Evolutionary conservation across 306 rosid genomes (phyloP).

Genomic region (Lotus japonicus): DNA sequence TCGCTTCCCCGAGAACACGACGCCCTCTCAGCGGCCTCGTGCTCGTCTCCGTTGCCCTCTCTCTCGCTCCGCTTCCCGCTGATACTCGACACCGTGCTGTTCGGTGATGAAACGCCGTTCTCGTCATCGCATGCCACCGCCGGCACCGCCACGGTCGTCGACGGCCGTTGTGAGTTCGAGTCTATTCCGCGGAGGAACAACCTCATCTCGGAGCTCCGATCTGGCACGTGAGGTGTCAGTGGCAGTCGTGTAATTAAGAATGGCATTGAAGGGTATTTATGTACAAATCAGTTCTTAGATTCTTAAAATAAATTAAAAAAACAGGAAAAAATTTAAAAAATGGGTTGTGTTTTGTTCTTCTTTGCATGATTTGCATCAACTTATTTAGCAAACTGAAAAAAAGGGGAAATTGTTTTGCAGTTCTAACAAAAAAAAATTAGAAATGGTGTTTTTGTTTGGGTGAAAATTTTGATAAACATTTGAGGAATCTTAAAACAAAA

Average conservation of each 20-base stretch:
- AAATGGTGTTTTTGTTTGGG: neutral
- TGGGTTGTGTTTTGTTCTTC: neutral
- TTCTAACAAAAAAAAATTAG: neutral
- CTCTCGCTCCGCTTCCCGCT: conserved; percentile 84
- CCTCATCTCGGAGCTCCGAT: conserved; percentile 46
- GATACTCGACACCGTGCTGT: conserved; percentile 77
- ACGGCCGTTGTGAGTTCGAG: conserved; percentile 46
- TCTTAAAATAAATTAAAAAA: neutral
- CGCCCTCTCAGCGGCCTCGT: conserved; percentile 49
- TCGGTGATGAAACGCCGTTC: conserved; percentile 75
- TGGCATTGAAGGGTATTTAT: neutral
- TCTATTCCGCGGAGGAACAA: conserved; percentile 52
- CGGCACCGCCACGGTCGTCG: conserved; percentile 30
- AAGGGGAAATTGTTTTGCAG: neutral
- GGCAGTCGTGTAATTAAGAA: conserved; percentile 8
- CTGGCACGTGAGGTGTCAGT: conserved; percentile 28
- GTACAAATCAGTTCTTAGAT: neutral
- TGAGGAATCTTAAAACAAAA: too few relatives aligned
- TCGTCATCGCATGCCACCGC: conserved; percentile 53
- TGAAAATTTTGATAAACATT: neutral
- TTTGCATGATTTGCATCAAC: neutral
- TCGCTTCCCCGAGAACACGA: conserved; percentile 66
- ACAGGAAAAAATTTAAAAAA: too few relatives aligned
- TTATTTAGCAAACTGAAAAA: neutral
- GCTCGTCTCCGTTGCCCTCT: conserved; percentile 52